Evolutionary conservation across 2,329 filamentous ascomycete genomes (phyloP), one percentile per base, ranked within the genome.

Genomic region (Ophiognomonia clavigignenti-juglandacearum): DNA sequence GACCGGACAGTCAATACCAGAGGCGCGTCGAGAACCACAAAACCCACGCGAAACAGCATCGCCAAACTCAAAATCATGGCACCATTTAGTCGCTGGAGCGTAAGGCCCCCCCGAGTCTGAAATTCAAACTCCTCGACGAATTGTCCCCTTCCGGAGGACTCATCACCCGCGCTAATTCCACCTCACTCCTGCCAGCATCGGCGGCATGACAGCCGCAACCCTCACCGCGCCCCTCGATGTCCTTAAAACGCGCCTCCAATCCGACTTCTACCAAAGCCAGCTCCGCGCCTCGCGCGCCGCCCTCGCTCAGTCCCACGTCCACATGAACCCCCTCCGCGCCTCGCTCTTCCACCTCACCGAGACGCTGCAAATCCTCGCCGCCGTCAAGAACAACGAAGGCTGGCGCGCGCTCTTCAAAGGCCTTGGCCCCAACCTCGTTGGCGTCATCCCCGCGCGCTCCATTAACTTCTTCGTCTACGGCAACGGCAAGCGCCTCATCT

Each of bases 381-480:
- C 86, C 22, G 90, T 97, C 6, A 86, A 92, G 57, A 80, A 81
- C 42, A 72, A 81, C 18, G 92, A 96, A 64, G 92, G 92, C 19
- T 85, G 84, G 72, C 81, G 89, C 43, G 91, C 89, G 10, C 75
- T 97, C 4, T 97, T 96, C 75, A 95, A 95, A 64, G 92, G 92
- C 19, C 76, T 97, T 4, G 91, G 90, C 0, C 91, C 92, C 1
- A 96, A 95, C 64, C 74, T 96, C 7, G 76, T 93, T 7, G 91
- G 92, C 47, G 90, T 96, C 3, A 86, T 96, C 8, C 91, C 91
- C 1, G 91, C 91, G 16, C 78, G 90, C 51, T 85, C 86, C 43
- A 96, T 96, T 68, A 95, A 95, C 66, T 97, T 97, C 65, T 96
- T 85, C 69, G 83, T 88, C 13, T 96, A 96, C 63, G 89, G 89